A percentile compares a stretch with the other conserved stretches of the same genome.
Conservation (phyloP, 495 filamentous ascomycete genomes). For the Penicillium simplicissimum region DNA sequence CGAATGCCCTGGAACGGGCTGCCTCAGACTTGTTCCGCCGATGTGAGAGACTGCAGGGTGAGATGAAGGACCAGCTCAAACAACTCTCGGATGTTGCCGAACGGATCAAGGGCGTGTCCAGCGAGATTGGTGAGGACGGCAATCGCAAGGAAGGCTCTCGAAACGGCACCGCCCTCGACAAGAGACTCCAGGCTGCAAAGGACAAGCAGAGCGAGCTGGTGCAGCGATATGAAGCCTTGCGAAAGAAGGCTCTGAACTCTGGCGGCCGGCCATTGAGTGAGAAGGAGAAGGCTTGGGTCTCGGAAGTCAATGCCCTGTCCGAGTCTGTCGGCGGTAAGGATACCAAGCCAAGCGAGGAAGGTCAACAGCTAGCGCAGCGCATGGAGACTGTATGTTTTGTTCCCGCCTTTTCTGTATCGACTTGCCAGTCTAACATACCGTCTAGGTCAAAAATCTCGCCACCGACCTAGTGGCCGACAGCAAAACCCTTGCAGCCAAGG, state of each 20-base stretch:
- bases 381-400: conserved; percentile 35
- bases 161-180: conserved; percentile 55
- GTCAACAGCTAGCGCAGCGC: conserved; percentile 33
- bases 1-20: conserved; percentile 66
- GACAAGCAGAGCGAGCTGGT: conserved; percentile 60
- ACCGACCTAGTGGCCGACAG: conserved; percentile 54
- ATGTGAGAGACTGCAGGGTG: conserved; percentile 69
- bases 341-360: conserved; percentile 28
- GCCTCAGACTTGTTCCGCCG: conserved; percentile 81
- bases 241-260: conserved; percentile 57
- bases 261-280: conserved; percentile 68
- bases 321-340: conserved; percentile 30
- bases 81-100: conserved; percentile 66
- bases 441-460: conserved; percentile 47
- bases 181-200: conserved; percentile 59
- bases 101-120: conserved; percentile 65
- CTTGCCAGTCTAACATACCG: conserved; percentile 16
- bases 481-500: conserved; percentile 38
- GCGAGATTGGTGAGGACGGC: conserved; percentile 56
- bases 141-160: conserved; percentile 40
- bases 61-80: conserved; percentile 70
- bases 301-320: conserved; percentile 59
- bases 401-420: conserved; percentile 17
- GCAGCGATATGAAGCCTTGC: conserved; percentile 63
- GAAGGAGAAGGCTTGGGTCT: conserved; percentile 67